Evolutionary conservation across 2,329 filamentous ascomycete genomes (phyloP).

Genomic region (Beauveria bassiana): DNA sequence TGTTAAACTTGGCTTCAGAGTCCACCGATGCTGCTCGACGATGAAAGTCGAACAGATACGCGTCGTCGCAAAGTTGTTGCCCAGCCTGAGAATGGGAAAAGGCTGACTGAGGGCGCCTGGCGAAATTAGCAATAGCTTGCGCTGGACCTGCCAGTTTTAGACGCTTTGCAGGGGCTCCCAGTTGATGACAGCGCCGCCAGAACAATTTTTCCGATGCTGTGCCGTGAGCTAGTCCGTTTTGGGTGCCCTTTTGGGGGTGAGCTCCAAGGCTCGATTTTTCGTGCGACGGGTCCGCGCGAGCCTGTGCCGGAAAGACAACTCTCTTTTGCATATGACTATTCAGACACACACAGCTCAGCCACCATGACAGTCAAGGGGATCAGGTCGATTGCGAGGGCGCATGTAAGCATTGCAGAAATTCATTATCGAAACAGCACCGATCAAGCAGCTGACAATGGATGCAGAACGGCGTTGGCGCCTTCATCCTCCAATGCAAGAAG

Average conservation of each 20-base stretch:
- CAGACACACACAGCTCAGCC: conserved; percentile 19
- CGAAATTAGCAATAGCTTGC: conserved; percentile 5
- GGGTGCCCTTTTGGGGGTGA: conserved; percentile 12
- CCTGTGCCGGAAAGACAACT: background rate
- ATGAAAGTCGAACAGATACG: conserved; percentile 1
- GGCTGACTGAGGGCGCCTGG: background rate
- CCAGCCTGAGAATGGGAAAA: background rate
- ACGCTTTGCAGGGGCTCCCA: background rate
- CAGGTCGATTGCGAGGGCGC: conserved; percentile 43
- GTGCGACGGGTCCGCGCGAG: conserved; percentile 8
- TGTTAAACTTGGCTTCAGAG: background rate
- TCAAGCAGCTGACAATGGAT: conserved; percentile 12
- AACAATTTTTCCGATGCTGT: conserved; percentile 11
- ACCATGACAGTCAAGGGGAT: conserved; percentile 51
- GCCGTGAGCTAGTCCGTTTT: conserved; percentile 9
- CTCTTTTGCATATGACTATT: conserved; percentile 17
- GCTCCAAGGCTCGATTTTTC: conserved; percentile 16
- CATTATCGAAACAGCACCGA: background rate
- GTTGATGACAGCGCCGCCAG: background rate
- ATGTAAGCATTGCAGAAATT: conserved; percentile 33
- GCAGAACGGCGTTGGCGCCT: conserved; percentile 93
- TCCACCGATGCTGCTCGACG: background rate
- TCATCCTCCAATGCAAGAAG: conserved; percentile 94
- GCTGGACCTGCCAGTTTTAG: background rate
- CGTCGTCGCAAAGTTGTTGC: conserved; percentile 9